Conservation (phyloP, 441 rosid species). For the Gossypium lobatum region DNA sequence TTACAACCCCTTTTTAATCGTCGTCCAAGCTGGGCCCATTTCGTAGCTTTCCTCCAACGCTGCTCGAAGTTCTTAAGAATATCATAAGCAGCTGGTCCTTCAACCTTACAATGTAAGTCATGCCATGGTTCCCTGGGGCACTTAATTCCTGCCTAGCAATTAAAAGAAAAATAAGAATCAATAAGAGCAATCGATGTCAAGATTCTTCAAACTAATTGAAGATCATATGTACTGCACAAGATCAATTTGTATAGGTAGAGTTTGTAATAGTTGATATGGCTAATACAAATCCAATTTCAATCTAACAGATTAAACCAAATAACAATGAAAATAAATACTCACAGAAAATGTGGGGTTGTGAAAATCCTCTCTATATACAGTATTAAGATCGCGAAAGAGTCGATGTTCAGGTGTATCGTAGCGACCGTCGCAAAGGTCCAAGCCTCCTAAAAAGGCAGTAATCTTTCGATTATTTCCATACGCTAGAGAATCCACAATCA, state of each 20-base stretch:
- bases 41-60: slow-evolving; percentile 82
- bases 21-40: slow-evolving; percentile 54
- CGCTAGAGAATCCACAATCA: slow-evolving; percentile 78
- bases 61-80: slow-evolving; percentile 80
- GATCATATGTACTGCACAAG: neutral
- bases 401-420: slow-evolving; percentile 83
- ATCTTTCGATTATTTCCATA: slow-evolving; percentile 66
- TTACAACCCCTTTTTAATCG: slow-evolving; percentile 52
- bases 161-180: neutral
- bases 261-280: neutral
- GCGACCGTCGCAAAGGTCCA: slow-evolving; percentile 89
- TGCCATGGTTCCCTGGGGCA: slow-evolving; percentile 89
- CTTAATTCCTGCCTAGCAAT: slow-evolving; percentile 48
- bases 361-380: slow-evolving; percentile 50
- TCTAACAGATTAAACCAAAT: neutral
- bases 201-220: neutral
- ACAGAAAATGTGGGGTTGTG: slow-evolving; percentile 78
- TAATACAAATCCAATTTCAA: neutral
- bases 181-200: neutral
- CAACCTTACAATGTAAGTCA: slow-evolving; percentile 78
- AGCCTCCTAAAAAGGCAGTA: slow-evolving; percentile 67
- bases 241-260: no score
- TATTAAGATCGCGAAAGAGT: slow-evolving; percentile 53
- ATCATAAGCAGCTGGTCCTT: slow-evolving; percentile 91
- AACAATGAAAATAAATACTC: slow-evolving; percentile 21